Evolutionary conservation across 805 yeast species (phyloP).

Genomic region (Kazachstania bromeliacearum): DNA sequence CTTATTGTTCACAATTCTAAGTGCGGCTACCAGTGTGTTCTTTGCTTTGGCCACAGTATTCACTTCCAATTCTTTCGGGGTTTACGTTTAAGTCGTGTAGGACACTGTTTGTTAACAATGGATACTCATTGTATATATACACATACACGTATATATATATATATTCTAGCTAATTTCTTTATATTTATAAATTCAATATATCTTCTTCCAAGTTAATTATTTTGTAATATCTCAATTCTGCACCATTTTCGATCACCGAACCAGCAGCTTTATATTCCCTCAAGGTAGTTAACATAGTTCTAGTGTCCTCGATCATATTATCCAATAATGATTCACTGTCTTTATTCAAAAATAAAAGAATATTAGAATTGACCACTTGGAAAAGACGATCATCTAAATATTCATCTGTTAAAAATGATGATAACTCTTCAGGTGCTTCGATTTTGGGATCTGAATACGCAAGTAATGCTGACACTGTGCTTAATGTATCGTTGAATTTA

Average conservation of each 20-base stretch:
- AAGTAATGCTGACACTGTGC: slow-evolving; percentile 41
- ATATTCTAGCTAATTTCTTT: neutral
- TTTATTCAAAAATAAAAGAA: slow-evolving; percentile 36
- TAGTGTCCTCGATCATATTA: slow-evolving; percentile 35
- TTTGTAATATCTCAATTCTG: slow-evolving; percentile 22
- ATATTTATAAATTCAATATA: slow-evolving; percentile 26
- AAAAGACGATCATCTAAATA: slow-evolving; percentile 25
- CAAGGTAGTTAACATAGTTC: slow-evolving; percentile 22
- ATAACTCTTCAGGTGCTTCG: slow-evolving; percentile 27
- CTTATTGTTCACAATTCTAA: slow-evolving; percentile 14
- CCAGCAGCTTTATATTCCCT: slow-evolving; percentile 26
- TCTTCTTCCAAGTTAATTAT: slow-evolving; percentile 40
- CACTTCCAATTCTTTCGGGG: slow-evolving; percentile 37
- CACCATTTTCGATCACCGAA: slow-evolving; percentile 16
- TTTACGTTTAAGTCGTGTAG: slow-evolving; percentile 29
- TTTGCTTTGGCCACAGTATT: slow-evolving; percentile 35
- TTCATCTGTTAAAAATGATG: slow-evolving; percentile 18
- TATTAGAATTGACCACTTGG: slow-evolving; percentile 30
- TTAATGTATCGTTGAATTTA: slow-evolving; percentile 32
- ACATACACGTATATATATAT: slow-evolving; percentile 1
- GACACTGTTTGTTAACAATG: neutral
- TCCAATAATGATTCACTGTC: slow-evolving; percentile 37
- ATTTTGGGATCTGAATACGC: slow-evolving; percentile 44
- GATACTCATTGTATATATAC: too few species aligned
- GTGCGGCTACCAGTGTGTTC: slow-evolving; percentile 29